phyloP scores from a whole-genome alignment of 352 stramenopile species.

The Globisporangium cederbergense region DNA sequence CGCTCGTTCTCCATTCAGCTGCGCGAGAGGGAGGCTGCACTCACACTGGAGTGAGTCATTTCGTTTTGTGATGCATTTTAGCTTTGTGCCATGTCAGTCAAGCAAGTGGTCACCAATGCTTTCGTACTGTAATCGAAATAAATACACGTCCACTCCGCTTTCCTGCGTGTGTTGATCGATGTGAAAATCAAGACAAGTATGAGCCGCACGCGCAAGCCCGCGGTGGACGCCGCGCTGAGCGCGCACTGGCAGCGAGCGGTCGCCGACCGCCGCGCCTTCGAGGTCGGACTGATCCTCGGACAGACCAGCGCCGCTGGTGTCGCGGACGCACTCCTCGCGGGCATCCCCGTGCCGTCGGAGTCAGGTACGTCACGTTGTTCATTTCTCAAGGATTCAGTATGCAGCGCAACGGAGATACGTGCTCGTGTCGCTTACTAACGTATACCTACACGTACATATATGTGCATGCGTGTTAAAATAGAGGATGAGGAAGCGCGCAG shows the following conservation, averaged over 20 bases:
- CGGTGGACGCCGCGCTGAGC: conserved; percentile 27
- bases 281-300: conserved; percentile 61
- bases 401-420: too few relatives aligned
- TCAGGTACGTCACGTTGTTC: conserved; percentile 18
- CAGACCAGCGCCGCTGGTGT: conserved; percentile 34
- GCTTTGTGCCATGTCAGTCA: not conserved
- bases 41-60: too few relatives aligned
- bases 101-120: not conserved
- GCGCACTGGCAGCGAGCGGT: conserved; percentile 22
- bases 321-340: conserved; percentile 43
- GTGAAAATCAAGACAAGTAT: conserved; percentile 15
- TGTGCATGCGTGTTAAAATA: not conserved
- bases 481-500: conserved; percentile 28
- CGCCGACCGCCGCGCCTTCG: conserved; percentile 29
- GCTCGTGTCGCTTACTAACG: not conserved
- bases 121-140: not conserved
- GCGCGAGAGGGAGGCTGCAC: too few relatives aligned
- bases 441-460: not conserved
- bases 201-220: conserved; percentile 25
- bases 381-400: not conserved
- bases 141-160: not conserved
- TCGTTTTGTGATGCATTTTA: too few relatives aligned
- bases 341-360: conserved; percentile 48
- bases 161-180: not conserved
- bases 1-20: too few relatives aligned